phyloP scores from a whole-genome alignment of 2,329 filamentous ascomycete genomes.

The Neopestalotiopsis sp. region DNA sequence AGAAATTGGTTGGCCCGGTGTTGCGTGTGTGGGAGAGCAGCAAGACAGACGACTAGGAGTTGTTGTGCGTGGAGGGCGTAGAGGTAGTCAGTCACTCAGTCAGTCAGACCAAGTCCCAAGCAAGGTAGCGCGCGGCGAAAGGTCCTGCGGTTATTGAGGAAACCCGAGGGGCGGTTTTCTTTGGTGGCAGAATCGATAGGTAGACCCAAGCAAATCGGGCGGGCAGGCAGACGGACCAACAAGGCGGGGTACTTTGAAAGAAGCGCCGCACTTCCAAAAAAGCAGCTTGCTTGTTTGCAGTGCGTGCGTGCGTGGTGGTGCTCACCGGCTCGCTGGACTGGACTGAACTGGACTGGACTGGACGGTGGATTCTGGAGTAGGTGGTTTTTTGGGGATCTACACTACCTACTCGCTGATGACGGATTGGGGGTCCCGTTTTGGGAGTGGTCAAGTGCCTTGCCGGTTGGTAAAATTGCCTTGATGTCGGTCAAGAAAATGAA shows the following conservation, averaged over 20 bases:
- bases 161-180: slow-evolving; percentile 1
- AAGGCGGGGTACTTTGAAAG: background rate
- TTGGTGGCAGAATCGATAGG: background rate
- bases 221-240: background rate
- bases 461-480: background rate
- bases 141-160: slow-evolving; percentile 1
- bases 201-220: too few species aligned
- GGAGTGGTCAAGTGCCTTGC: background rate
- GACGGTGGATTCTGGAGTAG: background rate
- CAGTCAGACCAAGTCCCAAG: background rate
- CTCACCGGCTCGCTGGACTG: background rate
- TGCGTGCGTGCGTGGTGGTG: background rate
- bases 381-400: background rate
- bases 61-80: background rate
- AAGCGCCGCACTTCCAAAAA: background rate
- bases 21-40: slow-evolving; percentile 2
- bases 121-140: slow-evolving; percentile 1
- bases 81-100: background rate
- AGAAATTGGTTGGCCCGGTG: background rate
- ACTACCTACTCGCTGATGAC: background rate
- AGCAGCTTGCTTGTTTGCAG: background rate
- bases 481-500: background rate
- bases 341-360: background rate
- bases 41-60: background rate
- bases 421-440: background rate